Conservation (phyloP, 108 stramenopile species). For the Fragilariopsis cylindrus region DNA sequence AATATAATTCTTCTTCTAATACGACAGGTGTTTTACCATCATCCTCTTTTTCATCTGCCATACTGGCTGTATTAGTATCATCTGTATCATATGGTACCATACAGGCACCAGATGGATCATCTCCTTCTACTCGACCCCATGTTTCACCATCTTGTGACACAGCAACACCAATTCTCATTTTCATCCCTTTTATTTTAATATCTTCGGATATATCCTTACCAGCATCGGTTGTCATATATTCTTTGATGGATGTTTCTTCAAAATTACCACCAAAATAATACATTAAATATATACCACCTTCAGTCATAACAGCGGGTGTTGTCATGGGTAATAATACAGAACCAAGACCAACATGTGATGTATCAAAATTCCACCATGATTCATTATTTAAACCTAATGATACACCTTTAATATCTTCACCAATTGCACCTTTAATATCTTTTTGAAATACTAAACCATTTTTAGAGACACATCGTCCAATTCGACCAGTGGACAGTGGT, state of each 20-base stretch:
- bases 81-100: constrained; percentile 62
- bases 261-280: constrained; percentile 89
- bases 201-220: constrained; percentile 33
- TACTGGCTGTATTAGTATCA: constrained; percentile 47
- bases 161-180: constrained; percentile 86
- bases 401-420: constrained; percentile 62
- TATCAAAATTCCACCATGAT: constrained; percentile 94
- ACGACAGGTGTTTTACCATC: constrained; percentile 34
- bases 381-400: constrained; percentile 85
- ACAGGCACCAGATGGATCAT: constrained; percentile 79
- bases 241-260: constrained; percentile 66
- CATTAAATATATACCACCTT: constrained; percentile 90
- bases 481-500: constrained; percentile 76
- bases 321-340: constrained; percentile 86
- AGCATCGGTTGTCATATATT: constrained; percentile 43
- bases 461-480: constrained; percentile 68
- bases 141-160: constrained; percentile 90
- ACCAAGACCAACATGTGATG: constrained; percentile 87
- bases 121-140: constrained; percentile 86
- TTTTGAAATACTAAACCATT: constrained; percentile 80
- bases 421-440: constrained; percentile 50
- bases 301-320: constrained; percentile 75
- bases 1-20: constrained; percentile 83
- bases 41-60: constrained; percentile 47
- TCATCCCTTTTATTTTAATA: constrained; percentile 85